These are phyloP conservation scores for Trichoderma sp. DNA, from an alignment of 2,329 filamentous ascomycete genomes.

Conservation along the genomic window DNA sequence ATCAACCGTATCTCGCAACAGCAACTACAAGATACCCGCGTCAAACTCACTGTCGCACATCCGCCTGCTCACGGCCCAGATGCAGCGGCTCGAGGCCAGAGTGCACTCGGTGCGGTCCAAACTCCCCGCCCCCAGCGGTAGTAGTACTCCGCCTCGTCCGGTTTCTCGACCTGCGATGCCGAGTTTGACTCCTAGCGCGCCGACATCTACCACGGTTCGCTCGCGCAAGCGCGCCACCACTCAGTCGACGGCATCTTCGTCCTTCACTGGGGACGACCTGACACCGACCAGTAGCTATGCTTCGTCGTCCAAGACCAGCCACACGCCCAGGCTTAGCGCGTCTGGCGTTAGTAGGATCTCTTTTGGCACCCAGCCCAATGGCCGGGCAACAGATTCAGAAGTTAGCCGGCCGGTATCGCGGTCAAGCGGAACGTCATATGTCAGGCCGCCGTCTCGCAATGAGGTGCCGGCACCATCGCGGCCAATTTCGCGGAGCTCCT, in stretches of 20 bases:
- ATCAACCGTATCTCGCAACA: constrained; percentile 55
- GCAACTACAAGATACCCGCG: constrained; percentile 50
- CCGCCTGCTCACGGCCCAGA: constrained; percentile 88
- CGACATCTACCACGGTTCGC: constrained; percentile 61
- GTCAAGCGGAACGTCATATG: constrained; percentile 57
- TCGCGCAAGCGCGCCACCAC: constrained; percentile 64
- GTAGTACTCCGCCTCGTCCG: constrained; percentile 68
- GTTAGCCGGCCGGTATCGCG: constrained; percentile 67
- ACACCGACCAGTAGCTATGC: constrained; percentile 42
- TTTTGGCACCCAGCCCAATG: constrained; percentile 58
- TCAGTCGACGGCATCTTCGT: constrained; percentile 53
- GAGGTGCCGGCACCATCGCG: constrained; percentile 54
- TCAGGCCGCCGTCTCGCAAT: constrained; percentile 51
- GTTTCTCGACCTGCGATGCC: constrained; percentile 63
- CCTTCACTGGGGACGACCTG: constrained; percentile 49
- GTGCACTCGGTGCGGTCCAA: constrained; percentile 91
- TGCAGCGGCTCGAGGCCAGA: constrained; percentile 91
- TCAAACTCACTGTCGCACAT: constrained; percentile 85
- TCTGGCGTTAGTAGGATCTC: constrained; percentile 62
- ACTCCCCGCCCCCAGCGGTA: constrained; percentile 68
- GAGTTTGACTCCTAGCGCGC: constrained; percentile 42
- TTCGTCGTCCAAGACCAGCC: constrained; percentile 43
- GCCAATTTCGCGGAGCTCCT: constrained; percentile 63
- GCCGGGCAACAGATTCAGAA: constrained; percentile 46
- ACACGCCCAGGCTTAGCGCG: constrained; percentile 57